A percentile compares a stretch with the other conserved stretches of the same genome.
Conservation (phyloP, 202 grass and related monocot genomes). For the Alloteropsis angusta region DNA sequence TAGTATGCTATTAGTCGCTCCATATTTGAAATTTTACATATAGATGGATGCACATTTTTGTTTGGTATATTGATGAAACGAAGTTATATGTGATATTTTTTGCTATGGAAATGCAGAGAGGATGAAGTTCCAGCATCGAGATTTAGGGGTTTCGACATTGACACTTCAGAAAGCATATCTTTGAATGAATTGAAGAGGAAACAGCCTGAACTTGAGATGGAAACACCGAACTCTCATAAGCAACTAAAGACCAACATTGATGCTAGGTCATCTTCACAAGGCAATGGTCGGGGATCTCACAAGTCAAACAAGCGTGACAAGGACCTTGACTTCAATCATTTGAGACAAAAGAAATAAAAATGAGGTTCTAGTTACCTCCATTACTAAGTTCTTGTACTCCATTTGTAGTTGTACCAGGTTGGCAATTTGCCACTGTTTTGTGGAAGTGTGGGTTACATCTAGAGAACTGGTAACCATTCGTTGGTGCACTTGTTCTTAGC, state of each 20-base stretch:
- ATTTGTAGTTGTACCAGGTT: constrained; percentile 20
- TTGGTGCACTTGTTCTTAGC: background rate
- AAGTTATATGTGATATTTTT: background rate
- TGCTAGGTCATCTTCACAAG: constrained; percentile 36
- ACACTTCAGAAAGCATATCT: constrained; percentile 39
- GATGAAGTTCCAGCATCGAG: constrained; percentile 23
- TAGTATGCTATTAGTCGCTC: background rate
- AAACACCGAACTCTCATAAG: constrained; percentile 31
- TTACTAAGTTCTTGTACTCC: background rate
- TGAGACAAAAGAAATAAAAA: constrained; percentile 43
- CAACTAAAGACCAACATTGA: constrained; percentile 27
- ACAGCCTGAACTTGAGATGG: constrained; percentile 35
- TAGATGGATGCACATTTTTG: background rate
- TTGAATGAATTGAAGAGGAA: constrained; percentile 63
- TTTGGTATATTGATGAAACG: background rate
- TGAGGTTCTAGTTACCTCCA: background rate
- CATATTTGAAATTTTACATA: background rate
- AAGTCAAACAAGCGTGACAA: constrained; percentile 49
- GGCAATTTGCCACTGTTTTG: background rate
- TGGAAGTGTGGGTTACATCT: background rate
- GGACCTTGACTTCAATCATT: constrained; percentile 52
- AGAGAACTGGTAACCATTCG: background rate
- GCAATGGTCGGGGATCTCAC: constrained; percentile 34
- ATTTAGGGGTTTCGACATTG: constrained; percentile 25
- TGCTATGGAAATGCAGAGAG: constrained; percentile 20